Evolutionary conservation across 2,329 filamentous ascomycete genomes (phyloP), one percentile per base, ranked within the genome.

Genomic region (Neofusicoccum umdonicola): DNA sequence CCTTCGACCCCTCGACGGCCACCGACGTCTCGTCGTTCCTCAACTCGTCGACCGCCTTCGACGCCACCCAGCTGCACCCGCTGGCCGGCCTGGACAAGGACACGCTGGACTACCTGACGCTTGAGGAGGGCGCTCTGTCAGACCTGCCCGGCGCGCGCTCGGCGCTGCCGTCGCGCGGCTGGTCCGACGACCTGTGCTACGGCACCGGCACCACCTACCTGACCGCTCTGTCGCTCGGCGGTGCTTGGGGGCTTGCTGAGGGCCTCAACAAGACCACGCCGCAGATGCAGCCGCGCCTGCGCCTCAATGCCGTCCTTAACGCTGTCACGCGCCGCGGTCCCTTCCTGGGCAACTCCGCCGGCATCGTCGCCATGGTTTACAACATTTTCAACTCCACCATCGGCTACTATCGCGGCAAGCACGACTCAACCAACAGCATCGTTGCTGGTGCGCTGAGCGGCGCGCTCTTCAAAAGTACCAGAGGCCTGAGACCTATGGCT

Each of bases 161-260:
- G 48, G 90, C 93, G 63, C 86, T 99, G 63, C 95, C 96, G 48
- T 97, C 93, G 64, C 90, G 95, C 77, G 95, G 95, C 76, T 99
- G 96, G 88, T 96, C 93, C 67, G 95, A 99, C 76, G 95, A 99
- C 78, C 87, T 99, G 66, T 98, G 95, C 81, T 99, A 99, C 78
- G 95, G 96, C 74, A 96, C 95, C 22, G 95, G 95, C 72, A 89
- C 94, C 67, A 97, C 93, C 75, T 99, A 99, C 77, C 84, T 99
- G 66, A 83, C 91, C n/a, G 95, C 91, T 6, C 83, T 99, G 72
- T 86, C 90, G 45, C 76, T 96, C 69, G 95, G 95, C 78, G 95
- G 95, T 70, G 89, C 87, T 65, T 98, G 94, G 94, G 95, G 95
- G 67, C 79, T 99, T 70, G 89, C 91, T 69, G 95, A 99, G 80